Percentiles rank a stretch among this genome's conserved stretches.
Evolutionary conservation across 495 filamentous ascomycete species (phyloP).

Genomic region (Podospora appendiculata): DNA sequence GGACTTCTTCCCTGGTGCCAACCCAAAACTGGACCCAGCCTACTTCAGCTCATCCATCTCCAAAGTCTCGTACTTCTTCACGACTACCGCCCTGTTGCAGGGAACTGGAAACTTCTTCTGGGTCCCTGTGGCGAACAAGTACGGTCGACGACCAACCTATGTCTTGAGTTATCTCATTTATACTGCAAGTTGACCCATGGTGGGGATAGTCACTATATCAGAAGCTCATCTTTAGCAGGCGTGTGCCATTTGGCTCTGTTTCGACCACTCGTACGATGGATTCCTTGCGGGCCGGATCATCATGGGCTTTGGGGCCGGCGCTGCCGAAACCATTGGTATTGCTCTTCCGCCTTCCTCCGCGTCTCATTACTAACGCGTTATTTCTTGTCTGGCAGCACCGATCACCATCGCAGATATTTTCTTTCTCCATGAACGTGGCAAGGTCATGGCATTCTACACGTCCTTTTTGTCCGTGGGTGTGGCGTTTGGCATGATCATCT

Average conservation of each 20-base stretch:
- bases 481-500: slow-evolving; percentile 38
- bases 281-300: slow-evolving; percentile 40
- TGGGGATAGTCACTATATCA: too few species aligned
- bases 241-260: slow-evolving; percentile 37
- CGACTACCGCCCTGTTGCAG: slow-evolving; percentile 40
- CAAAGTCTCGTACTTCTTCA: slow-evolving; percentile 46
- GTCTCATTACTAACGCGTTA: not conserved
- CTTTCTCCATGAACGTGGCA: slow-evolving; percentile 51
- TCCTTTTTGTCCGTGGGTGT: slow-evolving; percentile 39
- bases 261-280: slow-evolving; percentile 33
- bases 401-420: slow-evolving; percentile 51
- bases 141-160: slow-evolving; percentile 47
- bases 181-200: slow-evolving; percentile 11
- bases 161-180: slow-evolving; percentile 40
- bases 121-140: slow-evolving; percentile 49
- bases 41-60: slow-evolving; percentile 27
- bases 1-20: slow-evolving; percentile 34
- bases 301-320: slow-evolving; percentile 44
- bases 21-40: slow-evolving; percentile 7
- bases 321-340: slow-evolving; percentile 41
- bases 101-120: slow-evolving; percentile 46
- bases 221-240: slow-evolving; percentile 8
- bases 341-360: not conserved
- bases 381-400: slow-evolving; percentile 18
- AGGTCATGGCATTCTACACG: slow-evolving; percentile 42